Conservation (phyloP, 2,329 filamentous ascomycete species). For the Pseudogymnoascus pannorum region DNA sequence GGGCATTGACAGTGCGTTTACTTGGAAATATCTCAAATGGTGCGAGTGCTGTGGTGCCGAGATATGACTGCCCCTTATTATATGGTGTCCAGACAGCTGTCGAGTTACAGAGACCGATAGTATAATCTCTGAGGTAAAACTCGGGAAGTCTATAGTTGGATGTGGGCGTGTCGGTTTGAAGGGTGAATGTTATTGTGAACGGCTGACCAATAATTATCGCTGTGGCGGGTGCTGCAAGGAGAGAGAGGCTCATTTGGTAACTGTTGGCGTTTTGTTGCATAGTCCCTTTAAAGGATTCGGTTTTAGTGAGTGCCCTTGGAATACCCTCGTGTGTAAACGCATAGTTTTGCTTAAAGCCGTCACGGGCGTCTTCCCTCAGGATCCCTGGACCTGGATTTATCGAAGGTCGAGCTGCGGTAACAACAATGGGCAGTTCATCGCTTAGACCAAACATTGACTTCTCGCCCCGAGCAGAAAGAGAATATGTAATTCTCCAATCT, state of each 20-base stretch:
- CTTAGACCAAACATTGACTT: neutral
- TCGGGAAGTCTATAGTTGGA: neutral
- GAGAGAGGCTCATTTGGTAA: neutral
- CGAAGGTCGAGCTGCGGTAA: neutral
- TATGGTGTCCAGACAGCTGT: neutral
- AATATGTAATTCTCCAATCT: neutral
- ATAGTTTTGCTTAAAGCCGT: neutral
- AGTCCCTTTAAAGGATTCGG: neutral
- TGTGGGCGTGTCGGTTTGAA: neutral
- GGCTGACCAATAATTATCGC: neutral
- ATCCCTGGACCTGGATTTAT: neutral
- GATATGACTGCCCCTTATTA: neutral
- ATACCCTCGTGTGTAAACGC: neutral
- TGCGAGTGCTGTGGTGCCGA: neutral
- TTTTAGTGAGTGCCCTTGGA: neutral
- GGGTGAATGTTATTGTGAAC: neutral
- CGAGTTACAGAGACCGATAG: neutral
- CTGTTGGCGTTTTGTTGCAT: neutral
- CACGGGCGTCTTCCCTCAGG: neutral
- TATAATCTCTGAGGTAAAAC: neutral
- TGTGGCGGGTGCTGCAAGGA: neutral
- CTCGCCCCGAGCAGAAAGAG: neutral
- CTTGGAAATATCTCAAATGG: neutral
- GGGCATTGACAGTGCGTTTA: neutral
- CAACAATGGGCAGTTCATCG: neutral